Evolutionary conservation across 2,329 filamentous ascomycete genomes (phyloP).

Genomic region (Seiridium cupressi): DNA sequence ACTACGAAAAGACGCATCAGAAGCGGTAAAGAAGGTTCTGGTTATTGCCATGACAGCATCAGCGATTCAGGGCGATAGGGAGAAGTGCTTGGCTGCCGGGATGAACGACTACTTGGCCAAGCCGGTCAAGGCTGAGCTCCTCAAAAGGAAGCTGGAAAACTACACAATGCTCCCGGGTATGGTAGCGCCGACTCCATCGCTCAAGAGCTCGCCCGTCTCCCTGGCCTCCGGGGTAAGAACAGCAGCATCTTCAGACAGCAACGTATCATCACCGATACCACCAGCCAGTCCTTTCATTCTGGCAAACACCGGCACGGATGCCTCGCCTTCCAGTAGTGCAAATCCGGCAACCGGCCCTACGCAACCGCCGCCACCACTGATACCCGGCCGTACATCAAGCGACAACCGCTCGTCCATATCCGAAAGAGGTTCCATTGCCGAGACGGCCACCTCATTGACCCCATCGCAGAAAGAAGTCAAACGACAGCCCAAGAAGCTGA

Average conservation of each 20-base stretch:
- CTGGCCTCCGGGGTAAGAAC: constrained; percentile 3
- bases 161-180: constrained; percentile 43
- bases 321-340: constrained; percentile 9
- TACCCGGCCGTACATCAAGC: constrained; percentile 29
- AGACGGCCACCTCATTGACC: constrained; percentile 15
- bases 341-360: not conserved
- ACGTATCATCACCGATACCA: constrained; percentile 10
- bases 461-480: constrained; percentile 11
- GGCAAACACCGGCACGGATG: constrained; percentile 10
- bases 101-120: constrained; percentile 99
- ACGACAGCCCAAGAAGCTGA: constrained; percentile 38
- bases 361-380: constrained; percentile 14
- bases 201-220: not conserved
- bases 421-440: constrained; percentile 24
- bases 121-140: constrained; percentile 82
- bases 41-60: constrained; percentile 97
- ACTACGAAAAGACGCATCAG: constrained; percentile 73
- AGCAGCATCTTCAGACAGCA: constrained; percentile 6
- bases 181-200: constrained; percentile 20
- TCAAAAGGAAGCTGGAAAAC: constrained; percentile 76
- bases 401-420: constrained; percentile 29
- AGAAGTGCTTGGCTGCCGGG: constrained; percentile 91
- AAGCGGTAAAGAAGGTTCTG: constrained; percentile 76
- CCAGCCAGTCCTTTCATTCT: constrained; percentile 17
- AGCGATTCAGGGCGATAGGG: constrained; percentile 89